Evolutionary conservation across 73 alveolate genomes (phyloP), one percentile per base, ranked within the genome.

Genomic region (Diophrys sp.): DNA sequence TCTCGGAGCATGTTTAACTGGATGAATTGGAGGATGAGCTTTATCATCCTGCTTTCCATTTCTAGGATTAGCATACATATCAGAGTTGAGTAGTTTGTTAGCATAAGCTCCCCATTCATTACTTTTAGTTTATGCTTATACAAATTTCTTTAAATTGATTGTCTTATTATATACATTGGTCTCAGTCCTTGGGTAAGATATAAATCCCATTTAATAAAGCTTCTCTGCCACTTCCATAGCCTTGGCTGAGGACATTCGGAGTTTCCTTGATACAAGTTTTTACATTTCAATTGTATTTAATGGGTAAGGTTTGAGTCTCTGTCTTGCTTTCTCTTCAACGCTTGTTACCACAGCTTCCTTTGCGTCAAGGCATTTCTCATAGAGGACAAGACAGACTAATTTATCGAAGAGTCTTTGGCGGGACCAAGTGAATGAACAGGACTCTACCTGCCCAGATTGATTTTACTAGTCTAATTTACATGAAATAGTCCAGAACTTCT

Each of bases 11-110:
- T 74, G 72, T 85, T 95, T 97, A n/a, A 98, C 99, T 0, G 99
- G 99, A 83, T 98, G 99, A 34, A 98, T 98, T 1, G 99, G 99
- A 25, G 99, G 99, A 88, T 98, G 99, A 0, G 99, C 99, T 73
- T 97, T 92, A 87, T 98, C 99, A 87, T 97, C 98, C 53, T 89
- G 93, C 54, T 85, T 90, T 14, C 99, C 99, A 44, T 79, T 78
- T 71, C 96, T 87, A 30, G 99, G 99, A 74, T 94, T 90, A 67
- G 86, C 85, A 83, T 90, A 87, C 89, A 91, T 90, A 29, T 80
- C 71, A 14, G 91, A 93, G 68, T 90, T 81, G 53, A 82, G 57
- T 70, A 97, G 75, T 67, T 78, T 85, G 31, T 70, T 24, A 26
- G 98, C 96, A 84, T 81, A 97, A 25, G 87, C 89, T 54, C 99